Percentiles rank a stretch among this genome's conserved stretches.
Conservation (phyloP, 176 grass and related monocot species). For the Eremochloa ophiuroides region DNA sequence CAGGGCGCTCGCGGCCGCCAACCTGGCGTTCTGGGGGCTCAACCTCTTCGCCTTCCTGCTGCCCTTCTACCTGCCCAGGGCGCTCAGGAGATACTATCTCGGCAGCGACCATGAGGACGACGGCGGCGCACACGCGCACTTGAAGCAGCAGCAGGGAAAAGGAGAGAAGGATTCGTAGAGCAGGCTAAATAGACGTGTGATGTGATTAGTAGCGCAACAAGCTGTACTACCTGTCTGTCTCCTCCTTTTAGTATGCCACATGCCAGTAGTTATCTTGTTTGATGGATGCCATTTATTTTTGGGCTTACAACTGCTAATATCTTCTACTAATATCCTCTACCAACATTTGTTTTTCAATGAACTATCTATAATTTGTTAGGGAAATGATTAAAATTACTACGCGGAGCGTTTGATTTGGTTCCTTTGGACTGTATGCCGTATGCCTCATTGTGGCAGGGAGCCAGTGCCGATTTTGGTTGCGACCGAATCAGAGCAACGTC, state of each 20-base stretch:
- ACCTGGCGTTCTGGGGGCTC: constrained; percentile 58
- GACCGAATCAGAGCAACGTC: no score
- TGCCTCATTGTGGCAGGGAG: no score
- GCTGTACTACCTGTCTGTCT: background rate
- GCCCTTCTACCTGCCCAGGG: constrained; percentile 69
- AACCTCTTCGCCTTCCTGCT: constrained; percentile 78
- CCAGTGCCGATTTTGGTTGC: no score
- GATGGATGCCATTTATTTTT: no score
- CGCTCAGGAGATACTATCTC: constrained; percentile 52
- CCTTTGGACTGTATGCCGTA: no score
- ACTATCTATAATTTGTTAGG: no score
- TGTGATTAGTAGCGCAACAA: background rate
- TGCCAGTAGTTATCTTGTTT: background rate
- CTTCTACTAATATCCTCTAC: background rate
- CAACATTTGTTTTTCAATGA: background rate
- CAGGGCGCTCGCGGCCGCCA: constrained; percentile 47
- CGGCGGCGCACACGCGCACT: background rate
- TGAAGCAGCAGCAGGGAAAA: background rate
- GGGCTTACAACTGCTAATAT: background rate
- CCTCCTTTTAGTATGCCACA: no score
- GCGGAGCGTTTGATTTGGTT: no score
- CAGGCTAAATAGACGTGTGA: background rate
- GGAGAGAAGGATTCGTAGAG: constrained; percentile 30
- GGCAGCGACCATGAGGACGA: background rate
- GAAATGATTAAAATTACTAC: no score